Conservation (phyloP, 139 green algal genomes). For the Closterium sp. region DNA sequence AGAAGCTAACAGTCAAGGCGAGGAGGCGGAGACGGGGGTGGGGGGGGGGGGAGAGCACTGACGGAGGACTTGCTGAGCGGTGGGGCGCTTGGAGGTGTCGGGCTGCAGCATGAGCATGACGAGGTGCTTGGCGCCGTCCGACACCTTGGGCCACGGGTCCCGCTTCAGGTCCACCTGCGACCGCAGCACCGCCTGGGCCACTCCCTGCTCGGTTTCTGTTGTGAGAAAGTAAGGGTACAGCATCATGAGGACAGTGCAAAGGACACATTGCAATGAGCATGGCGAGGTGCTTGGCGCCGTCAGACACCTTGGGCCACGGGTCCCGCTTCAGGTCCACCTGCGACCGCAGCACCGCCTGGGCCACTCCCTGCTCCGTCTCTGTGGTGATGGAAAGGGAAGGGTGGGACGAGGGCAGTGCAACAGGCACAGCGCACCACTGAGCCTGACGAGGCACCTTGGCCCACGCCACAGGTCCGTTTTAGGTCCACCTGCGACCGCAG, state of each 20-base stretch:
- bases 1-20: neutral
- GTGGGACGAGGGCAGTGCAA: too few species aligned
- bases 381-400: neutral
- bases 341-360: neutral
- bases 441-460: too few species aligned
- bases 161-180: conserved; percentile 23
- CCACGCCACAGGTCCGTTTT: too few species aligned
- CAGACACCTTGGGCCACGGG: too few species aligned
- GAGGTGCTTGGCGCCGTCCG: conserved; percentile 17
- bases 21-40: neutral
- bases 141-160: conserved; percentile 37
- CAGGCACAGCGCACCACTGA: too few species aligned
- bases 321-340: conserved; percentile 22
- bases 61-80: conserved; percentile 9
- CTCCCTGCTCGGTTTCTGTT: conserved; percentile 75
- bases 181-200: conserved; percentile 41
- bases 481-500: too few species aligned
- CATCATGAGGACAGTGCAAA: too few species aligned
- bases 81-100: conserved; percentile 3
- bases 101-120: conserved; percentile 20
- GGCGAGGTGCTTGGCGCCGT: conserved; percentile 15
- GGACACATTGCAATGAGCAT: too few species aligned
- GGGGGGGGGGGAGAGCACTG: conserved; percentile 7
- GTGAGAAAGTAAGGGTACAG: neutral
- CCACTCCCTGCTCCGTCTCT: conserved; percentile 79